phyloP scores from a whole-genome alignment of 2,329 filamentous ascomycete species.

The Colletotrichum magnum region DNA sequence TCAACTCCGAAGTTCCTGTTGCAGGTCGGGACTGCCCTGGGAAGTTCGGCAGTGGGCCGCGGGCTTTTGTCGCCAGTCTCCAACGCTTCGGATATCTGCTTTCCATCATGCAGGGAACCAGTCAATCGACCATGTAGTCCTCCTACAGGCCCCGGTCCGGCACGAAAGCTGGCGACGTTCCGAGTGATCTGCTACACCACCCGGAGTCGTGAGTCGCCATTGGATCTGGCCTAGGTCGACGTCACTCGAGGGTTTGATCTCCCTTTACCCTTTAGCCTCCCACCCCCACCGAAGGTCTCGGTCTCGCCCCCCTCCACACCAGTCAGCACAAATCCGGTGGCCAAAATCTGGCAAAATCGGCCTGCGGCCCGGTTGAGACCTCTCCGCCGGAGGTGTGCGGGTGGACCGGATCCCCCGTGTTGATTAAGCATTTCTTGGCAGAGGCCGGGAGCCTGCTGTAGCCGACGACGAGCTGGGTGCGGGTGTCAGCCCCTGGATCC shows the following conservation, averaged over 20 bases:
- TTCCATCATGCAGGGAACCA: slow-evolving; percentile 35
- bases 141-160: slow-evolving; percentile 23
- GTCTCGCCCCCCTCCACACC: neutral
- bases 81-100: slow-evolving; percentile 20
- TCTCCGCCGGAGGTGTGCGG: neutral
- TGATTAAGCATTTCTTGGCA: slow-evolving; percentile 29
- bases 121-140: neutral
- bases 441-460: slow-evolving; percentile 9
- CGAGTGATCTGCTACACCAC: slow-evolving; percentile 30
- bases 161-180: slow-evolving; percentile 25
- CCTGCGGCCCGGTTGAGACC: slow-evolving; percentile 11
- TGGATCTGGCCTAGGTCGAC: slow-evolving; percentile 7
- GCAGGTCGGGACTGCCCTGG: slow-evolving; percentile 27
- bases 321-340: neutral
- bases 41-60: slow-evolving; percentile 16
- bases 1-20: slow-evolving; percentile 27
- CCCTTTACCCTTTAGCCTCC: slow-evolving; percentile 1
- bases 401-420: slow-evolving; percentile 21
- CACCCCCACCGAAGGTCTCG: neutral
- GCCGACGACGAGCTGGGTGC: neutral
- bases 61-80: slow-evolving; percentile 14
- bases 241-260: slow-evolving; percentile 31
- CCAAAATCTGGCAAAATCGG: slow-evolving; percentile 12
- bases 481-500: neutral
- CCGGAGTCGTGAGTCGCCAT: slow-evolving; percentile 1